Conservation (phyloP, 225 moss, liverwort and hornwort genomes). For the Climacium dendroides region DNA sequence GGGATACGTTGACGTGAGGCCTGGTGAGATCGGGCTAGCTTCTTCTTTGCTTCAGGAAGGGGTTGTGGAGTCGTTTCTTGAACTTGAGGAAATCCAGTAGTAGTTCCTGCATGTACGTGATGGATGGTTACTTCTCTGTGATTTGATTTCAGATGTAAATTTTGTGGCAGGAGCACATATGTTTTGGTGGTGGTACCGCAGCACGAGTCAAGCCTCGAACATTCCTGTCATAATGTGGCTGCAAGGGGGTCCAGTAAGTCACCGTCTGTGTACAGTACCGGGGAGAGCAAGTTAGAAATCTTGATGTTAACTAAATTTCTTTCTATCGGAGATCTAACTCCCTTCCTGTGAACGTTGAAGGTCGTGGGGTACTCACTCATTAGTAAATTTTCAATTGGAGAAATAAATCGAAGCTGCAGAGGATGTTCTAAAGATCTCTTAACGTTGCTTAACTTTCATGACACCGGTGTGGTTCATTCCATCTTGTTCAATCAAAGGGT, state of each 20-base stretch:
- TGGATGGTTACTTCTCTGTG: background rate
- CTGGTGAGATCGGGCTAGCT: slow-evolving; percentile 1
- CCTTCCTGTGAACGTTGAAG: background rate
- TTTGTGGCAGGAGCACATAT: slow-evolving; percentile 20
- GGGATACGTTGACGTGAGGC: slow-evolving; percentile 36
- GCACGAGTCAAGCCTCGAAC: slow-evolving; percentile 1
- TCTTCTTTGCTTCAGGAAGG: background rate
- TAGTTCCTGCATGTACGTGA: background rate
- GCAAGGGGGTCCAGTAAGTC: slow-evolving; percentile 38
- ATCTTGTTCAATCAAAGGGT: background rate
- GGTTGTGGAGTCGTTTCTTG: background rate
- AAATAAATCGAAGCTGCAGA: background rate
- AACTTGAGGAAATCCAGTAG: background rate
- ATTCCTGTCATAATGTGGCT: slow-evolving; percentile 33
- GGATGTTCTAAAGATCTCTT: background rate
- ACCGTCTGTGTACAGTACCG: background rate
- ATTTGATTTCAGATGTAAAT: background rate
- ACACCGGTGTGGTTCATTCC: background rate
- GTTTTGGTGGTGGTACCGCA: slow-evolving; percentile 48
- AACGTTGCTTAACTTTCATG: no score
- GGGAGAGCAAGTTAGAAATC: background rate
- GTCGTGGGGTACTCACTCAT: background rate
- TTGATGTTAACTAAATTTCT: background rate
- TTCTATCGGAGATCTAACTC: background rate
- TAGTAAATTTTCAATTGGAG: background rate